Conservation (phyloP, 139 green algal species). For the Tetraselmis striata region DNA sequence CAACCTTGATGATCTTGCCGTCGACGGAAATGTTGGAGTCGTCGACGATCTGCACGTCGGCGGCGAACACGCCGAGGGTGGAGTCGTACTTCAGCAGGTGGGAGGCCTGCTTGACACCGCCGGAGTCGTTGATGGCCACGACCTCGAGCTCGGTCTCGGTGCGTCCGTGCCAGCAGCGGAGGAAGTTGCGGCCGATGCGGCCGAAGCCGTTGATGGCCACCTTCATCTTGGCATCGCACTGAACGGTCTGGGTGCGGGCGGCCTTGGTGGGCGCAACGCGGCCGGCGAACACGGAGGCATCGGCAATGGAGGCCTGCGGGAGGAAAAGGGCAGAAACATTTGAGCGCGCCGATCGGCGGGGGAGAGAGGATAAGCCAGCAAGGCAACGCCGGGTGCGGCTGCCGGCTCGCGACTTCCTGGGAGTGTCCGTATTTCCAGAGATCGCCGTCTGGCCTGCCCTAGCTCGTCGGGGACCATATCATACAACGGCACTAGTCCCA, state of each 20-base stretch:
- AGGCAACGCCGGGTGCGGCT: too few relatives aligned
- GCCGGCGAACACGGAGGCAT: not conserved
- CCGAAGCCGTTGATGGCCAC: conserved; percentile 99
- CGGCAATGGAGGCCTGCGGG: conserved; percentile 9
- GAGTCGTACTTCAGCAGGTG: conserved; percentile 99
- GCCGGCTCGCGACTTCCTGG: too few relatives aligned
- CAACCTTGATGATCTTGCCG: conserved; percentile 90
- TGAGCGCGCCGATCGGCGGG: too few relatives aligned
- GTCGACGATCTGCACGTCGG: conserved; percentile 75
- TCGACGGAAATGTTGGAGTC: conserved; percentile 86
- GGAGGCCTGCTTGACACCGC: conserved; percentile 91
- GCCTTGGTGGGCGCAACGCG: not conserved
- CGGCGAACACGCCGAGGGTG: conserved; percentile 91
- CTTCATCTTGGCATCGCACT: conserved; percentile 59
- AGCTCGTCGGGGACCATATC: too few relatives aligned
- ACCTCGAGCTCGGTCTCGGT: conserved; percentile 78
- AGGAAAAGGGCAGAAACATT: too few relatives aligned
- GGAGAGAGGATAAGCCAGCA: too few relatives aligned
- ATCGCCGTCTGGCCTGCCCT: too few relatives aligned
- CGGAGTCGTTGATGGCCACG: conserved; percentile 93
- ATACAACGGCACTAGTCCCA: too few relatives aligned
- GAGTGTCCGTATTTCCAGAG: too few relatives aligned
- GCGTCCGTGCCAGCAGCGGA: conserved; percentile 45
- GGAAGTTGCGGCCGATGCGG: conserved; percentile 80
- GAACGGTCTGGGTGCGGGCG: not conserved